Evolutionary conservation across 2,329 filamentous ascomycete species (phyloP).

Genomic region (Diaporthe citriasiana): DNA sequence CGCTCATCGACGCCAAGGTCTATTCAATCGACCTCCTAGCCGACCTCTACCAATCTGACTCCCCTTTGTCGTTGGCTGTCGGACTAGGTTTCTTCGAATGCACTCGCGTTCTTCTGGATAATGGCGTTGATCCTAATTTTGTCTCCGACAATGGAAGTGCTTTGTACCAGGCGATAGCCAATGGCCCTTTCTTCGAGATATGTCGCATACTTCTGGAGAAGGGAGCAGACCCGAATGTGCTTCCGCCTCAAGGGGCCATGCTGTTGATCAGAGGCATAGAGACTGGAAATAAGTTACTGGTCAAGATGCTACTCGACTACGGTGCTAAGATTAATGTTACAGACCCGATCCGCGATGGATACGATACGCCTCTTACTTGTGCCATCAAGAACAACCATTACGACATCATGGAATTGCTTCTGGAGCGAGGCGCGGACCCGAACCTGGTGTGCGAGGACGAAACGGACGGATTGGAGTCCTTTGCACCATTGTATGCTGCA

Average conservation of each 20-base stretch:
- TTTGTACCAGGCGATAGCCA: background rate
- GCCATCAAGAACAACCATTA: background rate
- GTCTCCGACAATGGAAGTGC: background rate
- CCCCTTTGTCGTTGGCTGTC: background rate
- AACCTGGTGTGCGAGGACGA: background rate
- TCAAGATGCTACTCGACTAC: background rate
- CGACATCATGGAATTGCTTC: background rate
- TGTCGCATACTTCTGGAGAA: slow-evolving; percentile 3
- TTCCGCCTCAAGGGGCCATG: background rate
- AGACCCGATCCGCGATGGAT: background rate
- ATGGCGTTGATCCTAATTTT: background rate
- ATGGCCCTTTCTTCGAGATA: background rate
- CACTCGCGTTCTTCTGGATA: background rate
- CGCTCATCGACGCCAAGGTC: background rate
- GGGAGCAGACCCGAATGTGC: background rate
- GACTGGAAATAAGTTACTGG: background rate
- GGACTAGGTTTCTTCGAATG: background rate
- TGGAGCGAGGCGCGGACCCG: background rate
- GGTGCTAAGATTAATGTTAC: background rate
- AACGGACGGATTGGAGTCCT: too few species aligned
- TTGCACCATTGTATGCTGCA: background rate
- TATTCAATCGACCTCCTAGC: too few species aligned
- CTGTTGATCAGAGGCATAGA: background rate
- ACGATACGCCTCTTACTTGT: background rate
- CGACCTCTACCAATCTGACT: background rate